phyloP scores from a whole-genome alignment of 2,329 filamentous ascomycete species.

The Scedosporium boydii region DNA sequence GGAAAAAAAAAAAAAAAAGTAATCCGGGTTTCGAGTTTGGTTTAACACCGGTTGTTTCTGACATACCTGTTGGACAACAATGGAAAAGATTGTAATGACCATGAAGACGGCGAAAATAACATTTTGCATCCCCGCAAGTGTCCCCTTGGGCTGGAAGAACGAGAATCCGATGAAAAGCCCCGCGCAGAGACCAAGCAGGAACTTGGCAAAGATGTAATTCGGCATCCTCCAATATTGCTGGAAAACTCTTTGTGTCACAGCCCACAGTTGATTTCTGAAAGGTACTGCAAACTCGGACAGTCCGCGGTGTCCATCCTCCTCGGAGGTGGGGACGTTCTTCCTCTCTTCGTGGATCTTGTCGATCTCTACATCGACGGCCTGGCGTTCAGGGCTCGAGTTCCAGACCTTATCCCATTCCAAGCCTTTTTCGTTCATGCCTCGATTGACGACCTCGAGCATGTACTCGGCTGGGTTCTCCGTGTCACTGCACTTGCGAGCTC shows the following conservation, averaged over 20 bases:
- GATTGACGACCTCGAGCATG: constrained; percentile 51
- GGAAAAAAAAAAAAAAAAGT: constrained; percentile 28
- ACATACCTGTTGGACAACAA: constrained; percentile 50
- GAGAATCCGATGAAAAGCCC: constrained; percentile 68
- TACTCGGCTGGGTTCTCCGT: constrained; percentile 68
- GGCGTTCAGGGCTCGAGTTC: constrained; percentile 42
- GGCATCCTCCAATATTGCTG: constrained; percentile 80
- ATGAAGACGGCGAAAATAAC: constrained; percentile 69
- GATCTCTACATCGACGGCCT: constrained; percentile 49
- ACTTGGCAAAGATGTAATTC: constrained; percentile 67
- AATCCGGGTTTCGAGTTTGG: too few relatives aligned
- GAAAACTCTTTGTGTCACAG: constrained; percentile 61
- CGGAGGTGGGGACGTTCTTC: constrained; percentile 11
- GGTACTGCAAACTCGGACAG: constrained; percentile 70
- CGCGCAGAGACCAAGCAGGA: constrained; percentile 47
- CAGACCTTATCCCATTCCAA: constrained; percentile 62
- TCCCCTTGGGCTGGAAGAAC: constrained; percentile 47
- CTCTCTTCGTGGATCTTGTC: constrained; percentile 49
- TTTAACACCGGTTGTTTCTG: background rate
- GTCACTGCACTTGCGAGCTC: constrained; percentile 46
- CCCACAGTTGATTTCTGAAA: constrained; percentile 53
- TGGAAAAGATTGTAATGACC: constrained; percentile 64
- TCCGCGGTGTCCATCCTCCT: constrained; percentile 13
- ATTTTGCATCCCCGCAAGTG: constrained; percentile 62
- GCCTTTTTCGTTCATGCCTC: constrained; percentile 25